Conservation (phyloP, 495 filamentous ascomycete species). For the Neurospora sp. region DNA sequence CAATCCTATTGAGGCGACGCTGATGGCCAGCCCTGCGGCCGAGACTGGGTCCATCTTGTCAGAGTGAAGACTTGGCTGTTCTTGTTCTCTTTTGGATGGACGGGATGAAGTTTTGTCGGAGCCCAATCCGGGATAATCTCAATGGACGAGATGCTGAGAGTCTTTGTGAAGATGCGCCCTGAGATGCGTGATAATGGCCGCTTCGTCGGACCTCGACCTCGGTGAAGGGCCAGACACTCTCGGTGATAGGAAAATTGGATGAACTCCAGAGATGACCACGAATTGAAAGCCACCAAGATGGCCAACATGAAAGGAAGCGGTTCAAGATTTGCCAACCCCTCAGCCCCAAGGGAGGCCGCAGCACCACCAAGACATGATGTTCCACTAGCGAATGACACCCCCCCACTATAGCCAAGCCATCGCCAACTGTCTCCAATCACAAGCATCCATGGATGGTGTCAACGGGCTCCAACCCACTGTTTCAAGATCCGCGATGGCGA, state of each 20-base stretch:
- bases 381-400: neutral
- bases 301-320: neutral
- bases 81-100: neutral
- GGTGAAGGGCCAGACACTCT: neutral
- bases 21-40: slow-evolving; percentile 28
- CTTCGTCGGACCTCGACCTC: neutral
- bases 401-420: neutral
- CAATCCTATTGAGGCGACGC: slow-evolving; percentile 29
- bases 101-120: slow-evolving; percentile 1
- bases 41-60: slow-evolving; percentile 32
- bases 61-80: neutral
- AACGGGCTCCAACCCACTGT: neutral
- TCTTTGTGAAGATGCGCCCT: neutral
- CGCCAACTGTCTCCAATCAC: neutral
- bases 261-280: neutral
- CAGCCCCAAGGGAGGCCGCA: neutral
- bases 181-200: neutral
- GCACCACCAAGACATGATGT: neutral
- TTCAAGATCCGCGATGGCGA: neutral
- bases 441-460: neutral
- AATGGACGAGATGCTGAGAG: neutral
- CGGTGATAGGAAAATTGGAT: neutral
- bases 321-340: neutral
- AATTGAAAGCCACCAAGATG: neutral
- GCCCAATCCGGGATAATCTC: neutral